Evolutionary conservation across 768 basidiomycete genomes (phyloP), one percentile per base, ranked within the genome.

Genomic region (Hericium alpestre): DNA sequence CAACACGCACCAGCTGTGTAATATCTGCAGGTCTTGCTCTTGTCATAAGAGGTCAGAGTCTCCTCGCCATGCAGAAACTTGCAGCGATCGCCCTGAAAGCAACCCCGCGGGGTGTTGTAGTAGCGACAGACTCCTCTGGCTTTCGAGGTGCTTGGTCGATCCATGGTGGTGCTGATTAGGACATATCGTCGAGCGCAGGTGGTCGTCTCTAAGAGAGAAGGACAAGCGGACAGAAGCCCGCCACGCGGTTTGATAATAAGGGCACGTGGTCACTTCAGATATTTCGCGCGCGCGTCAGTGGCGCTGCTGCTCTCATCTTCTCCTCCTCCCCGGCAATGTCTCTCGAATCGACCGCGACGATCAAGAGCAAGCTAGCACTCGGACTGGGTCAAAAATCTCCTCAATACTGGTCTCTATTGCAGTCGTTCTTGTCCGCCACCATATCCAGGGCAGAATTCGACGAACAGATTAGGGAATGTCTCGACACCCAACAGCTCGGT

Each of bases 391-490:
- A 73, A 46, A 84, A 83, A 56, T 80, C 85, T 0, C 67, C 73
- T 1, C 64, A 58, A 0, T 91, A 91, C 66, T 90, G 87, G 65
- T 67, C 74, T 2, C 73, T 80, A 0, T 73, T 91, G n/a, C 79
- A 80, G 59, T 74, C 74, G 51, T 91, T 87, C 66, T 77, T 90
- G 3, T 76, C 79, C 32, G 89, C 83, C 0, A 74, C 75, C 57
- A 80, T 80, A 62, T 88, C 89, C 10, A 78, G 90, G 46, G 71
- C 73, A 53, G 90, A 92, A 65, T 91, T 89, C 63, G 90, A 91
- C 58, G 84, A 87, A 3, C 70, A 78, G 15, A 76, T 87, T 57
- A 81, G 82, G 54, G 78, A 79, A 25, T 73, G 77, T 7, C 76
- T 91, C 38, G 82, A 81, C 63, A 77, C 79, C 1, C 75, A 82